These are phyloP conservation scores for Dictyostelium capitatum DNA, from an alignment of 78 protist genomes.

Conservation along the genomic window DNA sequence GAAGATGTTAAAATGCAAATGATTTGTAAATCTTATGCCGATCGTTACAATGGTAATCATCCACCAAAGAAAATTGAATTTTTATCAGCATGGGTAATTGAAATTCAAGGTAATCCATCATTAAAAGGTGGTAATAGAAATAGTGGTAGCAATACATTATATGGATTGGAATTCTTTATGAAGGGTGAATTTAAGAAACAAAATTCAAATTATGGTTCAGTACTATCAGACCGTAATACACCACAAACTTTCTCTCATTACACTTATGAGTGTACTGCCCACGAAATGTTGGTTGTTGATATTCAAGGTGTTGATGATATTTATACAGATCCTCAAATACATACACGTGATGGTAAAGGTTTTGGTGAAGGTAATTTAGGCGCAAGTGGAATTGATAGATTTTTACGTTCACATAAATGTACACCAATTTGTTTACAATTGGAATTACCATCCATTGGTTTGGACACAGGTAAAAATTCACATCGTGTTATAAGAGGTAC, in stretches of 20 bases:
- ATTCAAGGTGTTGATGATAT: slow-evolving; percentile 95
- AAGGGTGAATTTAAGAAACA: slow-evolving; percentile 84
- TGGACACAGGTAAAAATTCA: slow-evolving; percentile 13
- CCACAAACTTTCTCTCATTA: slow-evolving; percentile 96
- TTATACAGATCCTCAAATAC: slow-evolving; percentile 95
- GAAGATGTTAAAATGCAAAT: slow-evolving; percentile 88
- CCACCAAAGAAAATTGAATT: slow-evolving; percentile 86
- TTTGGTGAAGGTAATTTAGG: slow-evolving; percentile 91
- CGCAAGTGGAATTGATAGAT: slow-evolving; percentile 79
- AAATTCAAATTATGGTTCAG: slow-evolving; percentile 91
- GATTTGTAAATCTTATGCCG: slow-evolving; percentile 79
- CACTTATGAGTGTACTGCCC: slow-evolving; percentile 84
- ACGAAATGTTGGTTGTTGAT: slow-evolving; percentile 86
- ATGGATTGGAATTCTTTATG: slow-evolving; percentile 79
- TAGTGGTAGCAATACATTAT: neutral
- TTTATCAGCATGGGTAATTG: slow-evolving; percentile 75
- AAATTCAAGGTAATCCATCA: slow-evolving; percentile 19
- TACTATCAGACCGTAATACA: slow-evolving; percentile 79
- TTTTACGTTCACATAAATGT: slow-evolving; percentile 89
- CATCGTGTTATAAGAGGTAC: slow-evolving; percentile 59
- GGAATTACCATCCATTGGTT: slow-evolving; percentile 38
- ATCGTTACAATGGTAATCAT: slow-evolving; percentile 27
- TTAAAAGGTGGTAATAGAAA: neutral
- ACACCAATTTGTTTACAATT: slow-evolving; percentile 86
- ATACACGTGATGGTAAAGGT: slow-evolving; percentile 84